A percentile compares a stretch with the other conserved stretches of the same genome.
Evolutionary conservation across 495 filamentous ascomycete genomes (phyloP).

Genomic region (Neurospora sp.): DNA sequence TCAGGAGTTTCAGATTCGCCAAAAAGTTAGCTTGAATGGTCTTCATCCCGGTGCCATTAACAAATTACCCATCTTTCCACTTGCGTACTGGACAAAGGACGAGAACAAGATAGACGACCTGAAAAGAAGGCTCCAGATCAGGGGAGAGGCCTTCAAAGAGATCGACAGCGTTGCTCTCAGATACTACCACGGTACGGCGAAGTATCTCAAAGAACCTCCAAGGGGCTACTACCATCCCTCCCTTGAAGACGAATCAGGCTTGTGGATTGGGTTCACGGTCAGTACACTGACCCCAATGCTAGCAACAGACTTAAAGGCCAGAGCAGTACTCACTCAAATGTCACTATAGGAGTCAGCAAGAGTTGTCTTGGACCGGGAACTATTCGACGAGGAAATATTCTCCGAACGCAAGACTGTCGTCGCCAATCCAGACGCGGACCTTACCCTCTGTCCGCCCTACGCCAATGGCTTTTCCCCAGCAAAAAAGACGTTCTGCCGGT

Average conservation of each 20-base stretch:
- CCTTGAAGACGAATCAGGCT: neutral
- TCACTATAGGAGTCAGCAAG: neutral
- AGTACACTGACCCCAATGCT: neutral
- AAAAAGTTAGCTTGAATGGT: neutral
- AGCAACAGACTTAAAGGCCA: neutral
- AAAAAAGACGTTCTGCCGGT: constrained; percentile 77
- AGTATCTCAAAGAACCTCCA: neutral
- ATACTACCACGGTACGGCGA: neutral
- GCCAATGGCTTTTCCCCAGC: constrained; percentile 72
- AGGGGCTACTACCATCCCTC: neutral
- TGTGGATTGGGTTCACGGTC: neutral
- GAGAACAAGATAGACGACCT: neutral
- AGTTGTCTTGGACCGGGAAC: neutral
- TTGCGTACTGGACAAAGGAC: neutral
- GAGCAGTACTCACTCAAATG: neutral
- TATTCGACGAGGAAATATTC: constrained; percentile 24
- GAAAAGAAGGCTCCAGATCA: neutral
- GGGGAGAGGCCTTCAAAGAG: neutral
- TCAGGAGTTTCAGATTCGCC: neutral
- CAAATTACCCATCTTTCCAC: neutral
- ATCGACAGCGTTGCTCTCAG: neutral
- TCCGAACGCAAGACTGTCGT: constrained; percentile 16
- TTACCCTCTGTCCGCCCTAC: constrained; percentile 38
- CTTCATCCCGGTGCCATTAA: neutral
- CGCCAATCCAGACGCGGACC: constrained; percentile 14